Percentiles rank a stretch among this genome's conserved stretches.
Conservation (phyloP, 257 asterid genomes). For the Oldenlandia corymbosa region DNA sequence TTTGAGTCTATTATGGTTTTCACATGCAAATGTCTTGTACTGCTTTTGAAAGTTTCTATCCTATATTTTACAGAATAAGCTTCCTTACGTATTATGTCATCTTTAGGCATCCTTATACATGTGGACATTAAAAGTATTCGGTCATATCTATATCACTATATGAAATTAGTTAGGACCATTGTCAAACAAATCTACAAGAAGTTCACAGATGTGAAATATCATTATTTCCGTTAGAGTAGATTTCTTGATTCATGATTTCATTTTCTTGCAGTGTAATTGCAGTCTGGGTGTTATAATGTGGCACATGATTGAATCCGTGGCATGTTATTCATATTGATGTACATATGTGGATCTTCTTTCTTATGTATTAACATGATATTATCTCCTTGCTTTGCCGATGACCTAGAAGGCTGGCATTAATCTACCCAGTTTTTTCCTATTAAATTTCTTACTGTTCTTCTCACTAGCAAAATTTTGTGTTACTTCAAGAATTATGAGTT, state of each 20-base stretch:
- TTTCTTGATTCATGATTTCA: neutral
- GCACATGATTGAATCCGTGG: neutral
- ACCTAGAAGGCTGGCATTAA: neutral
- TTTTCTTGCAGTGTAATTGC: neutral
- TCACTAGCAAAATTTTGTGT: neutral
- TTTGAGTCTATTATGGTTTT: neutral
- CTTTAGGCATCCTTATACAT: no score
- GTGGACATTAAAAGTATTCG: no score
- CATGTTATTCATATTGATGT: neutral
- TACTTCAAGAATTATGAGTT: neutral
- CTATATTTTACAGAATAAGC: no score
- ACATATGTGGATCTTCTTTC: no score
- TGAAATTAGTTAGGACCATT: neutral
- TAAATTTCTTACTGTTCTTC: neutral
- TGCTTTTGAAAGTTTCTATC: neutral
- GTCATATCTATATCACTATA: neutral
- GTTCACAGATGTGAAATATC: neutral
- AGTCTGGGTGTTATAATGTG: neutral
- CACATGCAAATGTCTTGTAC: neutral
- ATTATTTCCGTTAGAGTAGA: no score
- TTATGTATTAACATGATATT: neutral
- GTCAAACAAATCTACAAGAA: neutral
- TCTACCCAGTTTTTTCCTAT: neutral
- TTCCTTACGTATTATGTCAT: no score
- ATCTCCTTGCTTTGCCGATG: neutral